These are phyloP conservation scores for Venturia aucupariae DNA, from an alignment of 2,329 filamentous ascomycete species.

Conservation along the genomic window DNA sequence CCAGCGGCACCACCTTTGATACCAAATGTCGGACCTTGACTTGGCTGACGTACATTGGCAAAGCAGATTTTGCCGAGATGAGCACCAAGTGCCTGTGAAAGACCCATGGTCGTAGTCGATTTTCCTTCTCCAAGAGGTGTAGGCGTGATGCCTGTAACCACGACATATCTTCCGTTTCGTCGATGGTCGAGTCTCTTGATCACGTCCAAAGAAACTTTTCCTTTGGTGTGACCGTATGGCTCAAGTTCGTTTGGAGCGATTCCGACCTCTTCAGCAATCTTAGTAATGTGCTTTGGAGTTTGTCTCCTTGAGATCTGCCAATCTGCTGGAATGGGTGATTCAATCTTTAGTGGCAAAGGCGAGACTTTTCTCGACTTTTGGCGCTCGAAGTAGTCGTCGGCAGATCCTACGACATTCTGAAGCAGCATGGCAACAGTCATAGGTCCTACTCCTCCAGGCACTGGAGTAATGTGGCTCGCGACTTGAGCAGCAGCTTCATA, in stretches of 20 bases:
- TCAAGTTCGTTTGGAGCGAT: conserved; percentile 85
- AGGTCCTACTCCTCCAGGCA: conserved; percentile 91
- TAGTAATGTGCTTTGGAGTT: conserved; percentile 82
- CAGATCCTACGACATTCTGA: conserved; percentile 86
- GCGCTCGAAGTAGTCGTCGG: conserved; percentile 69
- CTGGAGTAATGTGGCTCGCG: conserved; percentile 88
- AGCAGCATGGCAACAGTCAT: conserved; percentile 99
- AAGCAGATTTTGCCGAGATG: conserved; percentile 84
- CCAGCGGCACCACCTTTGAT: conserved; percentile 98
- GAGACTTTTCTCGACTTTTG: conserved; percentile 72
- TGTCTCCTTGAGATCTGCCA: conserved; percentile 86
- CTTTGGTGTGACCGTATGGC: conserved; percentile 91
- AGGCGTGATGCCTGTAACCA: conserved; percentile 92
- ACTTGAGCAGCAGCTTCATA: conserved; percentile 76
- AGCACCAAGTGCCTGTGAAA: conserved; percentile 84
- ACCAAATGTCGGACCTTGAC: conserved; percentile 94
- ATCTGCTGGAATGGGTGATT: conserved; percentile 83
- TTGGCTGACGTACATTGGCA: conserved; percentile 94
- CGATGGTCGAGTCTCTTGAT: conserved; percentile 80
- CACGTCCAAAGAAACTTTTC: conserved; percentile 79
- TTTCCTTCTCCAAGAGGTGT: conserved; percentile 96
- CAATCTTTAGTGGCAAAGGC: conserved; percentile 73
- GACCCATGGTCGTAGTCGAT: conserved; percentile 93
- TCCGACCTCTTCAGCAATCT: conserved; percentile 75
- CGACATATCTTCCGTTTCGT: conserved; percentile 78